A percentile compares a stretch with the other conserved stretches of the same genome.
Evolutionary conservation across 495 filamentous ascomycete species (phyloP).

Genomic region (Tuber brumale): DNA sequence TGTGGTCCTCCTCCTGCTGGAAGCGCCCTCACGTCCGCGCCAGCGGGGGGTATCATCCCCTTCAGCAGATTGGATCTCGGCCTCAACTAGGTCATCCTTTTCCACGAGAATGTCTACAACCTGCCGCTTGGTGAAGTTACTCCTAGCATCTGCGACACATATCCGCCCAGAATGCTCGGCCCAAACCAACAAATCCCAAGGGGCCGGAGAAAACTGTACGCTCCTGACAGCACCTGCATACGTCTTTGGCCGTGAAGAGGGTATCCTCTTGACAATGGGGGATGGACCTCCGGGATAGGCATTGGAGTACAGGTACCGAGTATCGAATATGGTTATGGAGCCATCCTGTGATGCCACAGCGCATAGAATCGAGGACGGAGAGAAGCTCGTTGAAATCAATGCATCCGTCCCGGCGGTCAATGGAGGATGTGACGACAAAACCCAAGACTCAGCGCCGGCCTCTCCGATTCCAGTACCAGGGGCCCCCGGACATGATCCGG

Average conservation of each 20-base stretch:
- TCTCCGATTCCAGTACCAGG: slow-evolving; percentile 44
- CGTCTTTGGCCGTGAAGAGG: slow-evolving; percentile 54
- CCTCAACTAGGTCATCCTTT: slow-evolving; percentile 35
- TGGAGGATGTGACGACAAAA: slow-evolving; percentile 39
- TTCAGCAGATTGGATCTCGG: slow-evolving; percentile 32
- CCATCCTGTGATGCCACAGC: slow-evolving; percentile 67
- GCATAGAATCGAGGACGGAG: slow-evolving; percentile 59
- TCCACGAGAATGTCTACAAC: slow-evolving; percentile 45
- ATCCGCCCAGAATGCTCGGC: slow-evolving; percentile 79
- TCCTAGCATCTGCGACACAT: slow-evolving; percentile 76
- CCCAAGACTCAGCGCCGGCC: slow-evolving; percentile 38
- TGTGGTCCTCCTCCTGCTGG: slow-evolving; percentile 24
- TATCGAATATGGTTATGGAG: slow-evolving; percentile 62
- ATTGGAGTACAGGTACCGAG: slow-evolving; percentile 47
- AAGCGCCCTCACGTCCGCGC: slow-evolving; percentile 27
- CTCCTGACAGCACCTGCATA: slow-evolving; percentile 76
- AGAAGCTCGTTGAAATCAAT: slow-evolving; percentile 68
- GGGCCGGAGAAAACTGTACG: slow-evolving; percentile 83
- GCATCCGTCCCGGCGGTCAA: slow-evolving; percentile 41
- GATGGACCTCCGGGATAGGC: slow-evolving; percentile 43
- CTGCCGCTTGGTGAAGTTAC: slow-evolving; percentile 68
- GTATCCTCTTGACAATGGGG: slow-evolving; percentile 46
- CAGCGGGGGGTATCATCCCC: slow-evolving; percentile 29
- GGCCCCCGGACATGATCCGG: slow-evolving; percentile 28
- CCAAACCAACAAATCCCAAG: slow-evolving; percentile 89